A percentile compares a stretch with the other conserved stretches of the same genome.
Evolutionary conservation across 805 yeast species (phyloP).

Genomic region (Candida pini): DNA sequence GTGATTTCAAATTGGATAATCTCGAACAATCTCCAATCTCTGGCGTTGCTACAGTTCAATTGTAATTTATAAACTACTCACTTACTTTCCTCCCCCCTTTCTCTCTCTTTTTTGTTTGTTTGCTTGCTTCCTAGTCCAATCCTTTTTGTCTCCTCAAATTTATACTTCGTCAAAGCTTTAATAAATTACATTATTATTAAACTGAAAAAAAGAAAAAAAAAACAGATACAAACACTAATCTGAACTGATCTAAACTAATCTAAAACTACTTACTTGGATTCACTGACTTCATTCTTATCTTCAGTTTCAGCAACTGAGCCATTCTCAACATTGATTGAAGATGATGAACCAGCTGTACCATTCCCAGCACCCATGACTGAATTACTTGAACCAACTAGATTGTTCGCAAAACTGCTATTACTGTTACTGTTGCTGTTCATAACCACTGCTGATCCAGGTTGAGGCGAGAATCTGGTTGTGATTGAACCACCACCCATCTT

Average conservation of each 20-base stretch:
- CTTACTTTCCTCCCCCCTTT: neutral
- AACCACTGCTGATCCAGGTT: conserved; percentile 19
- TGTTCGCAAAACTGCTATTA: neutral
- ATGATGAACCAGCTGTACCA: too few species aligned
- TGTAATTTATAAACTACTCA: neutral
- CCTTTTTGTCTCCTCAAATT: too few species aligned
- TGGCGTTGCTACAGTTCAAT: conserved; percentile 38
- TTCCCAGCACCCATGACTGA: neutral
- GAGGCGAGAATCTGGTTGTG: conserved; percentile 27
- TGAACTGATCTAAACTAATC: too few species aligned
- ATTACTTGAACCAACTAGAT: neutral
- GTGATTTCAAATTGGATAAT: conserved; percentile 48
- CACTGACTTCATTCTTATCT: too few species aligned
- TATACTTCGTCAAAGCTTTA: too few species aligned
- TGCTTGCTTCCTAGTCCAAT: too few species aligned
- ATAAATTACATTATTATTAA: too few species aligned
- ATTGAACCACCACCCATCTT: conserved; percentile 18
- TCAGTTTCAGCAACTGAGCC: too few species aligned
- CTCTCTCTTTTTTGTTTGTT: neutral
- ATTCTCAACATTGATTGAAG: too few species aligned
- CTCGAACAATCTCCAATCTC: conserved; percentile 45
- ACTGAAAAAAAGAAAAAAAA: too few species aligned
- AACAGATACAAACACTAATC: too few species aligned
- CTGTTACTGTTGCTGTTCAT: conserved; percentile 1
- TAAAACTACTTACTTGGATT: too few species aligned